Percentiles rank a stretch among this genome's conserved stretches.
These are phyloP conservation scores for Aspergillus spinulosporus DNA, from an alignment of 2,329 filamentous ascomycete species.

Conservation along the genomic window DNA sequence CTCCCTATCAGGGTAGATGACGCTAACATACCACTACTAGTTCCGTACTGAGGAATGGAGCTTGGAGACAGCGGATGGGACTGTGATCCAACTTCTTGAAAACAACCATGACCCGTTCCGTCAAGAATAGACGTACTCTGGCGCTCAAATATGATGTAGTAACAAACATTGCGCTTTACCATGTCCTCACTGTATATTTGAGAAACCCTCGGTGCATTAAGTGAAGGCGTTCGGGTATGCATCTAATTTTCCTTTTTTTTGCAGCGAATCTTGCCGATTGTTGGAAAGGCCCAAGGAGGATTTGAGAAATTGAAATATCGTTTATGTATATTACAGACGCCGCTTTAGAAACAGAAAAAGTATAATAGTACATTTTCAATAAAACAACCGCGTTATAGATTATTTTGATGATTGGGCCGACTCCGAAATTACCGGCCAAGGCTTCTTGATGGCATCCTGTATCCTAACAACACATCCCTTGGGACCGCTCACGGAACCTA, in stretches of 20 bases:
- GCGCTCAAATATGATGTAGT: constrained; percentile 25
- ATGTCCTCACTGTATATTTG: constrained; percentile 12
- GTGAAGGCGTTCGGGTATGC: constrained; percentile 16
- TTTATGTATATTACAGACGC: constrained; percentile 43
- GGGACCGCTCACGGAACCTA: constrained; percentile 76
- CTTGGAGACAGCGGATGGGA: constrained; percentile 66
- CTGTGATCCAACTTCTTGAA: constrained; percentile 72
- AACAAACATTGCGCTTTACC: background rate
- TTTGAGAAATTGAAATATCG: constrained; percentile 31
- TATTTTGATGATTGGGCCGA: constrained; percentile 21
- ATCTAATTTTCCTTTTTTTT: background rate
- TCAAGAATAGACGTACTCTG: constrained; percentile 37
- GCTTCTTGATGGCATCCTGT: constrained; percentile 89
- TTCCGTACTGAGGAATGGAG: constrained; percentile 94
- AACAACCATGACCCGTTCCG: constrained; percentile 69
- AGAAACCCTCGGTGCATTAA: constrained; percentile 12
- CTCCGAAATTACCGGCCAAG: constrained; percentile 58
- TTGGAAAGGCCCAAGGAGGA: background rate
- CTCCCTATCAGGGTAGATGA: too few relatives aligned
- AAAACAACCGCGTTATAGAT: constrained; percentile 12
- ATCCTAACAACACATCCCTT: constrained; percentile 83
- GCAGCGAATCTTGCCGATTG: constrained; percentile 3
- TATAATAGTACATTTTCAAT: constrained; percentile 41
- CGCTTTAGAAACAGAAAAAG: constrained; percentile 38
- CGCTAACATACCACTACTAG: constrained; percentile 34